Evolutionary conservation across 495 filamentous ascomycete species (phyloP).

Genomic region (Chlorociboria aeruginascens): DNA sequence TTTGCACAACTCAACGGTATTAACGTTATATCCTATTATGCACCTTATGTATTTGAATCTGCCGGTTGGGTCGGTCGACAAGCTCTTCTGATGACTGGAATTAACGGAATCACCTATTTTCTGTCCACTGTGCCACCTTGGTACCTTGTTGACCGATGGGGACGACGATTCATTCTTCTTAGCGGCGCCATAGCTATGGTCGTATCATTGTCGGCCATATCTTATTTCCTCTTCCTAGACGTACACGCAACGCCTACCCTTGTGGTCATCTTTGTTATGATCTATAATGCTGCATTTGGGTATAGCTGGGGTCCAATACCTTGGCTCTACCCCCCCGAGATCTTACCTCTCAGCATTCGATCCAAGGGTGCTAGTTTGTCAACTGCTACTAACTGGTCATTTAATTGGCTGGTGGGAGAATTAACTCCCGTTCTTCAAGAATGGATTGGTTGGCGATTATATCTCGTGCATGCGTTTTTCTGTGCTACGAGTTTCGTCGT

Average conservation of each 20-base stretch:
- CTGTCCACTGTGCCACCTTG: slow-evolving; percentile 87
- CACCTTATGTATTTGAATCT: slow-evolving; percentile 89
- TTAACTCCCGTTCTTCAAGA: slow-evolving; percentile 89
- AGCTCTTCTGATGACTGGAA: slow-evolving; percentile 93
- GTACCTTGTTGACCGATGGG: slow-evolving; percentile 93
- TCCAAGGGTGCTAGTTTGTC: slow-evolving; percentile 96
- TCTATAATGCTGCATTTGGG: slow-evolving; percentile 96
- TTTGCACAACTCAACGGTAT: slow-evolving; percentile 96
- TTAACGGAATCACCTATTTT: slow-evolving; percentile 88
- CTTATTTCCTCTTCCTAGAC: slow-evolving; percentile 90
- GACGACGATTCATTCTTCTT: slow-evolving; percentile 78
- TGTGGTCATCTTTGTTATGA: slow-evolving; percentile 91
- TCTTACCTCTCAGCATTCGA: slow-evolving; percentile 89
- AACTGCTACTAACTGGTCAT: slow-evolving; percentile 95
- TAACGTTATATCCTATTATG: slow-evolving; percentile 99
- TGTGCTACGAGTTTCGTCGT: slow-evolving; percentile 92
- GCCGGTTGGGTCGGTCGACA: slow-evolving; percentile 85
- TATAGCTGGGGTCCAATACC: slow-evolving; percentile 99
- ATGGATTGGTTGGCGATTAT: slow-evolving; percentile 82
- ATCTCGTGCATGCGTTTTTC: slow-evolving; percentile 93
- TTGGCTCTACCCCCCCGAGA: slow-evolving; percentile 97
- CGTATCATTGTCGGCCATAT: slow-evolving; percentile 79
- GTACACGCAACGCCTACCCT: slow-evolving; percentile 61
- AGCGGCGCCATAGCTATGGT: slow-evolving; percentile 88
- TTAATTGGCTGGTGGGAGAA: slow-evolving; percentile 94